Evolutionary conservation across 148 eudicot genomes (phyloP).

Genomic region (Dianthus caryophyllus): DNA sequence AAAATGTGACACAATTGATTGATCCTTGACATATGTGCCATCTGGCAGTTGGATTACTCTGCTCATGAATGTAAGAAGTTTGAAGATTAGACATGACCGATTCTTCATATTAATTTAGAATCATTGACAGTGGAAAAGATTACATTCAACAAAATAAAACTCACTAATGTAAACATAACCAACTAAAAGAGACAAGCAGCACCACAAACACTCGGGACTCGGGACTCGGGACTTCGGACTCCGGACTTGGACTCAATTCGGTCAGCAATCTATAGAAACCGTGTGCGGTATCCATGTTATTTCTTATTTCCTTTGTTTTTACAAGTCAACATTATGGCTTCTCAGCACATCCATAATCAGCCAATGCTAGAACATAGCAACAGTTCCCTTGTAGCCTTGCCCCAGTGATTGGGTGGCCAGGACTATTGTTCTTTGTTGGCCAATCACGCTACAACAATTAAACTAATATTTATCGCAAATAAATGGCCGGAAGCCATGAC

Average conservation of each 20-base stretch:
- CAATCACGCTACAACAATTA: background rate
- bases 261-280: no score
- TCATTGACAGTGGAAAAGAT: background rate
- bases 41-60: slow-evolving; percentile 72
- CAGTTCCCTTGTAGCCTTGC: no score
- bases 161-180: background rate
- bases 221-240: no score
- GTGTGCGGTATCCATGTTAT: background rate
- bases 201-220: slow-evolving; percentile 2
- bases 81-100: background rate
- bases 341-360: no score
- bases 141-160: background rate
- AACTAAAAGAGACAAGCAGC: background rate
- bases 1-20: slow-evolving; percentile 63
- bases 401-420: no score
- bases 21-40: slow-evolving; percentile 91
- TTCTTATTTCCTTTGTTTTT: no score
- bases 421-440: no score
- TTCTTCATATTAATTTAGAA: background rate
- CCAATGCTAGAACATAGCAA: no score
- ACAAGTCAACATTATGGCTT: background rate
- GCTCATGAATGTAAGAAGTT: slow-evolving; percentile 23
- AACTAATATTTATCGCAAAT: background rate
- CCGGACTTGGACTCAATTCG: no score
- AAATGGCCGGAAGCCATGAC: slow-evolving; percentile 5